phyloP scores from a whole-genome alignment of 495 filamentous ascomycete species.

The Beverwykella pulmonaria region DNA sequence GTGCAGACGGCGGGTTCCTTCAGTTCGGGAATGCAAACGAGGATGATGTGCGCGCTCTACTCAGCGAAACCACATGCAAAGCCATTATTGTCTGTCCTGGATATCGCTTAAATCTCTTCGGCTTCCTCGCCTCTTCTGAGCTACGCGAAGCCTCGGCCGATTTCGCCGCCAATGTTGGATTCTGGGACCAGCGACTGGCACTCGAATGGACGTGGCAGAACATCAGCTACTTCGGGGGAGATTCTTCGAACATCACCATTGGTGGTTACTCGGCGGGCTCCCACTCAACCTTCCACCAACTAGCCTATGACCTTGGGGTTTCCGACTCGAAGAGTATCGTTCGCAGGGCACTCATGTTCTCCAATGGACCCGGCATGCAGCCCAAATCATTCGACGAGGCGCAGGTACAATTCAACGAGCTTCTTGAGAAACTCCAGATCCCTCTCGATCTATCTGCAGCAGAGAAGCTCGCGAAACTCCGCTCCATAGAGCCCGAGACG shows the following conservation, averaged over 20 bases:
- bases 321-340: conserved; percentile 49
- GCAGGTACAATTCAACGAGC: conserved; percentile 60
- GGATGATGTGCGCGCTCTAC: conserved; percentile 35
- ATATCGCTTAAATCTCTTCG: conserved; percentile 49
- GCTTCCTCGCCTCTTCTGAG: conserved; percentile 45
- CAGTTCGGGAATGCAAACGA: conserved; percentile 58
- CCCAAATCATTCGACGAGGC: conserved; percentile 53
- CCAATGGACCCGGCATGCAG: conserved; percentile 59
- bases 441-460: conserved; percentile 45
- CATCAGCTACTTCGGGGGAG: conserved; percentile 45
- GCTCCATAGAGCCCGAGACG: conserved; percentile 43
- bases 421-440: conserved; percentile 54
- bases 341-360: conserved; percentile 56
- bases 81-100: conserved; percentile 45
- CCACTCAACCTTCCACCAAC: conserved; percentile 56
- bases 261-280: conserved; percentile 47
- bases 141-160: conserved; percentile 28
- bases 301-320: conserved; percentile 58
- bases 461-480: conserved; percentile 54
- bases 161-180: conserved; percentile 44
- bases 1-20: conserved; percentile 58
- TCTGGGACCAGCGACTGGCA: conserved; percentile 49
- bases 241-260: conserved; percentile 47
- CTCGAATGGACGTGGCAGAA: conserved; percentile 49
- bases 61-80: conserved; percentile 42